phyloP scores from a whole-genome alignment of 2,329 filamentous ascomycete species.

The Pseudogymnoascus sp. region DNA sequence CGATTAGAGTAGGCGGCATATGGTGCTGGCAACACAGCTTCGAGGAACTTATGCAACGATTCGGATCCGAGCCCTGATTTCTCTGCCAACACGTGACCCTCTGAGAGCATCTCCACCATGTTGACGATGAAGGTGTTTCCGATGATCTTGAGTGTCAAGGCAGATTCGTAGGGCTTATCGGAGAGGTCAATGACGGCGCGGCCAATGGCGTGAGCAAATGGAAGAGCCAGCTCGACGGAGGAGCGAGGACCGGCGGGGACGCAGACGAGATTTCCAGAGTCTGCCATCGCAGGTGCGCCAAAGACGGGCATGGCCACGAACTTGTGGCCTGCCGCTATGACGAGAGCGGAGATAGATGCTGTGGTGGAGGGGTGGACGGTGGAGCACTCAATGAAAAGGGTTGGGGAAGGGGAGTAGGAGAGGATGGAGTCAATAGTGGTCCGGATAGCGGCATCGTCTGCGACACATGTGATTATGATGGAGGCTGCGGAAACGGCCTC shows the following conservation, averaged over 20 bases:
- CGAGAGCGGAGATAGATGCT: slow-evolving; percentile 51
- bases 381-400: slow-evolving; percentile 80
- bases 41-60: slow-evolving; percentile 63
- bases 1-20: slow-evolving; percentile 68
- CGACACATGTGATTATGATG: slow-evolving; percentile 75
- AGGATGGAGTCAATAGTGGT: slow-evolving; percentile 53
- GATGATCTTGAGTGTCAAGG: slow-evolving; percentile 68
- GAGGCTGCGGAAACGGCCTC: slow-evolving; percentile 62
- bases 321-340: slow-evolving; percentile 53
- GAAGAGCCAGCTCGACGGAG: slow-evolving; percentile 56
- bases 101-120: slow-evolving; percentile 72
- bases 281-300: slow-evolving; percentile 62
- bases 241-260: slow-evolving; percentile 60
- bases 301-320: slow-evolving; percentile 74
- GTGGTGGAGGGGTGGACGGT: slow-evolving; percentile 81
- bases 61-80: slow-evolving; percentile 68
- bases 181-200: slow-evolving; percentile 63
- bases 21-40: slow-evolving; percentile 66
- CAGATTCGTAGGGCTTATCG: slow-evolving; percentile 59
- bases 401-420: slow-evolving; percentile 51
- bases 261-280: slow-evolving; percentile 61
- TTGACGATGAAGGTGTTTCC: slow-evolving; percentile 82
- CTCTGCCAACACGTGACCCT: slow-evolving; percentile 72
- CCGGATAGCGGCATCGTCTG: slow-evolving; percentile 67
- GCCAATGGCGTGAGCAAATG: slow-evolving; percentile 65